phyloP scores from a whole-genome alignment of 805 yeast species.

The Starmerella scarabaei region DNA sequence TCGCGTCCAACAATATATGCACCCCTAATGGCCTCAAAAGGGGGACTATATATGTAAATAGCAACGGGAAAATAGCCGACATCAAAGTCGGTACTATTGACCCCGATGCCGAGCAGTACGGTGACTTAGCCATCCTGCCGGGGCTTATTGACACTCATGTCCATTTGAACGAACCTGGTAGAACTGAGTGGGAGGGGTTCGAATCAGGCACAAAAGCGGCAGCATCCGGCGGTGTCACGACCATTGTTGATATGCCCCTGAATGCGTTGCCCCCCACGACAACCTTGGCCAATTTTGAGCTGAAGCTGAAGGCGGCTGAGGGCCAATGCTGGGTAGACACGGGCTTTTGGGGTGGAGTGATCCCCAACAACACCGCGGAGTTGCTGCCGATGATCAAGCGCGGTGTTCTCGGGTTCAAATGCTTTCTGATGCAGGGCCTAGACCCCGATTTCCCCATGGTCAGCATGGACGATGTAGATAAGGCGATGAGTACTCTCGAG shows the following conservation, averaged over 20 bases:
- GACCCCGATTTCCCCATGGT: conserved; percentile 91
- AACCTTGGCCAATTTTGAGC: conserved; percentile 56
- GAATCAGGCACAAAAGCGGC: conserved; percentile 94
- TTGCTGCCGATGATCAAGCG: conserved; percentile 62
- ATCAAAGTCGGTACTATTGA: conserved; percentile 25
- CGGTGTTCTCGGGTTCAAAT: conserved; percentile 91
- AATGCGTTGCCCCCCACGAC: conserved; percentile 96
- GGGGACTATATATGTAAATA: conserved; percentile 25
- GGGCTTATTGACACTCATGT: conserved; percentile 92
- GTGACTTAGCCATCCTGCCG: conserved; percentile 62
- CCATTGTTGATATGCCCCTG: conserved; percentile 90
- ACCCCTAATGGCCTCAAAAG: conserved; percentile 20
- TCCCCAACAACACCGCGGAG: conserved; percentile 62
- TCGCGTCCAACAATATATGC: conserved; percentile 20
- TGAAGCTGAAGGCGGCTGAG: conserved; percentile 64
- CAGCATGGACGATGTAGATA: conserved; percentile 45
- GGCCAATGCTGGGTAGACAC: conserved; percentile 85
- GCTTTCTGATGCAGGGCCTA: conserved; percentile 87
- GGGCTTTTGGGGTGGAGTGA: conserved; percentile 93
- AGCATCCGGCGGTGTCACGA: conserved; percentile 91
- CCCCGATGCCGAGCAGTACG: conserved; percentile 36
- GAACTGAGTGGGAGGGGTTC: conserved; percentile 97
- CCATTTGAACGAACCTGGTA: conserved; percentile 91
- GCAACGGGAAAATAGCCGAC: conserved; percentile 46
- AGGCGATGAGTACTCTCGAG: conserved; percentile 52